phyloP scores from a whole-genome alignment of 495 filamentous ascomycete species.

The Podospora conica region DNA sequence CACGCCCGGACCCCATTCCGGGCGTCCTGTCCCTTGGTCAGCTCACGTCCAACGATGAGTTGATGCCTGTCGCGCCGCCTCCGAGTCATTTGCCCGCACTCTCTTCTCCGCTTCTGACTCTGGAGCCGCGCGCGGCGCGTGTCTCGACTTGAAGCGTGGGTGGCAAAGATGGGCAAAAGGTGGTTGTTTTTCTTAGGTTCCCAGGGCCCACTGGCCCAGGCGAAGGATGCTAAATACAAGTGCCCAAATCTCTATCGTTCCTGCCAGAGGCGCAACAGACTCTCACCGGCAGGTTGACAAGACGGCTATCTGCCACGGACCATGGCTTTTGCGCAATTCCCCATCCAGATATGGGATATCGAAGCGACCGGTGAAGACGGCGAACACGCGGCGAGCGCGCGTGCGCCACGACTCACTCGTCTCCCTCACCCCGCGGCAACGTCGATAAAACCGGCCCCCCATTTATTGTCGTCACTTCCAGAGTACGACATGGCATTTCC shows the following conservation, averaged over 20 bases:
- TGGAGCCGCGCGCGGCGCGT: not conserved
- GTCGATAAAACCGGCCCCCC: not conserved
- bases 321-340: not conserved
- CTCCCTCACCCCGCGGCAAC: not conserved
- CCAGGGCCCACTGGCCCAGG: too few species aligned
- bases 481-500: not conserved
- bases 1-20: not conserved
- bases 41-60: not conserved
- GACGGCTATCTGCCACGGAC: not conserved
- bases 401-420: not conserved
- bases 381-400: not conserved
- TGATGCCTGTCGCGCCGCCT: not conserved
- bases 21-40: not conserved
- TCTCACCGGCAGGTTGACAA: too few species aligned
- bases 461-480: not conserved
- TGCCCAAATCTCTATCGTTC: too few species aligned
- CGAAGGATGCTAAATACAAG: too few species aligned
- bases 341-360: not conserved
- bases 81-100: not conserved
- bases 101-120: too few species aligned
- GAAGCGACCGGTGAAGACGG: not conserved
- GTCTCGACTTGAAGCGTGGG: too few species aligned
- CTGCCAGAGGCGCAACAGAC: too few species aligned
- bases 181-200: too few species aligned
- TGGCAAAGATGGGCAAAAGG: too few species aligned